Evolutionary conservation across 2,329 filamentous ascomycete species (phyloP), one percentile per base, ranked within the genome.

Genomic region (Aschersonia sp.): DNA sequence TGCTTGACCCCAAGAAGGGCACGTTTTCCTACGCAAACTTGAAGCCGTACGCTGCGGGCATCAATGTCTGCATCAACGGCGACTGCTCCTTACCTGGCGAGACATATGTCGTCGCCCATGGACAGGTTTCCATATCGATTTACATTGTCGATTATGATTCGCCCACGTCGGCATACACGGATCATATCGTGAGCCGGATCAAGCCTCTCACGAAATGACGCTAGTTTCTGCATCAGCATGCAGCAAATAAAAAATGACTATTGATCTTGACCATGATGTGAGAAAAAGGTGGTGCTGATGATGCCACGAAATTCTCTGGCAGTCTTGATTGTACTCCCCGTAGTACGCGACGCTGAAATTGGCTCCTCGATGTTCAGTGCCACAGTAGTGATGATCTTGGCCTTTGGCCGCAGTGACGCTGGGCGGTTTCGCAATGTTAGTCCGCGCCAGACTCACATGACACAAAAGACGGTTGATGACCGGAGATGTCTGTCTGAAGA

Each of bases 101-200:
- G 62, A 73, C 70, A 1, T 64, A 62, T 40, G 61, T 74, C 2
- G 63, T 74, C 9, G 62, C 65, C 45, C 58, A 61, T 11, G 68
- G 67, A 0, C 68, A 62, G 41, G 57, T 66, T 2, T 61, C 61
- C 11, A 65, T 76, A 3, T 67, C 61, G 1, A 59, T 73, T 0
- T 76, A 73, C 49, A 72, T 69, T 0, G 64, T 73, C 22, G 72
- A 76, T 48, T 74, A 73, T 50, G 65, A 68, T 53, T 70, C 72
- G 5, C 72, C 72, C 2, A 56, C 43, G 43, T 54, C 52, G 1
- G 32, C 47, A 4, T 55, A 55, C n/a, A 55, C 58, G 0, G 43
- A 54, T 41, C 50, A 48, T 39, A 58, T 62, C 30, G 54, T 55
- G 45, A 47, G 58, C 29, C 51, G 58, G 11, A 49, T 59, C 2